Evolutionary conservation across 2,329 filamentous ascomycete species (phyloP).

Genomic region (Colletotrichum karsti): DNA sequence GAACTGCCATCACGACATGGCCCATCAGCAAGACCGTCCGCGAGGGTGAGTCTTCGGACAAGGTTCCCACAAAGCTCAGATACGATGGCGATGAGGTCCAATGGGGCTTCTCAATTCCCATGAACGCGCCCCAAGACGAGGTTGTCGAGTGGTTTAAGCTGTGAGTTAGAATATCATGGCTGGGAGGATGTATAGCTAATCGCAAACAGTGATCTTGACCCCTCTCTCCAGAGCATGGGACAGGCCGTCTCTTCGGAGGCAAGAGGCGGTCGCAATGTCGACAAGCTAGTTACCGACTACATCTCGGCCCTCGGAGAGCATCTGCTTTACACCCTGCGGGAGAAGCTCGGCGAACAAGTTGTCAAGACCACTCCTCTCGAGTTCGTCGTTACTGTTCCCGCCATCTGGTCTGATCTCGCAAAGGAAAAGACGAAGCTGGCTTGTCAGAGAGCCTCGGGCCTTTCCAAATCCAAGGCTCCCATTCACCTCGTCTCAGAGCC

Average conservation of each 20-base stretch:
- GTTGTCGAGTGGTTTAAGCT: conserved; percentile 60
- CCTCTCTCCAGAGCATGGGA: conserved; percentile 42
- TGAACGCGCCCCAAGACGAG: conserved; percentile 46
- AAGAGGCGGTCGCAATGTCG: conserved; percentile 43
- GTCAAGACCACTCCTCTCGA: conserved; percentile 55
- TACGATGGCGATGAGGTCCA: conserved; percentile 50
- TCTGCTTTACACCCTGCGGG: conserved; percentile 52
- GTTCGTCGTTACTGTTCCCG: conserved; percentile 65
- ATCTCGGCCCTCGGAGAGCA: conserved; percentile 57
- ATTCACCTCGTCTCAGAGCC: conserved; percentile 60
- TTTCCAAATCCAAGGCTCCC: conserved; percentile 38
- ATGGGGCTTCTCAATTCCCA: conserved; percentile 60
- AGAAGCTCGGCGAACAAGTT: conserved; percentile 49
- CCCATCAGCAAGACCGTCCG: conserved; percentile 46
- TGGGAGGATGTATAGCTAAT: background rate
- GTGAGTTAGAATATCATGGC: conserved; percentile 39
- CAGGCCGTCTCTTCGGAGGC: conserved; percentile 36
- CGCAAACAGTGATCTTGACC: conserved; percentile 42
- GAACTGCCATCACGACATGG: conserved; percentile 54
- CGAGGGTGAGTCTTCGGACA: conserved; percentile 49
- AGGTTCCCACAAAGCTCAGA: conserved; percentile 59
- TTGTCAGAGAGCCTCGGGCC: conserved; percentile 45
- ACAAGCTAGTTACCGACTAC: conserved; percentile 56
- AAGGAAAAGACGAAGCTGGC: conserved; percentile 59
- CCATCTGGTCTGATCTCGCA: conserved; percentile 65